Percentiles rank a stretch among this genome's conserved stretches.
Evolutionary conservation across 2,329 filamentous ascomycete species (phyloP).

Genomic region (Emericellopsis atlantica): DNA sequence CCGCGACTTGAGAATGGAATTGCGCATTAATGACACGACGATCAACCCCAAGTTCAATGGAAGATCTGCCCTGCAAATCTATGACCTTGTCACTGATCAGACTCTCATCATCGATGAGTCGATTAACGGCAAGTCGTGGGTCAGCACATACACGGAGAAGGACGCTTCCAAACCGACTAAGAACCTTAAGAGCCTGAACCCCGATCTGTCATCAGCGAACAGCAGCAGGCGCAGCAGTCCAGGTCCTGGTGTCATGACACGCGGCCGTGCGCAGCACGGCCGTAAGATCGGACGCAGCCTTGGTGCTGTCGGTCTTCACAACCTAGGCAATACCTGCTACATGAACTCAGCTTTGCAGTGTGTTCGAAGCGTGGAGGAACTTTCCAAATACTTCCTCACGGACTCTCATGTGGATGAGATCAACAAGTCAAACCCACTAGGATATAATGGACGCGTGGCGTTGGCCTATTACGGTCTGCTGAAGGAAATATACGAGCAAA

Average conservation of each 20-base stretch:
- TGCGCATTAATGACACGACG: constrained; percentile 47
- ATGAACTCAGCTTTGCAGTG: constrained; percentile 98
- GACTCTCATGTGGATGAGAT: constrained; percentile 67
- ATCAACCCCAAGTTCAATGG: constrained; percentile 69
- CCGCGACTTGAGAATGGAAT: constrained; percentile 10
- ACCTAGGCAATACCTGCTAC: constrained; percentile 95
- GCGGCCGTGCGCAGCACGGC: constrained; percentile 58
- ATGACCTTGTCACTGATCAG: constrained; percentile 59
- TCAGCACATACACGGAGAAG: constrained; percentile 34
- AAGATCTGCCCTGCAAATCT: constrained; percentile 47
- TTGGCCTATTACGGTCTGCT: constrained; percentile 68
- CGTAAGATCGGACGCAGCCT: constrained; percentile 51
- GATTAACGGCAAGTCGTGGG: constrained; percentile 42
- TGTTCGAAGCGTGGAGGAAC: constrained; percentile 81
- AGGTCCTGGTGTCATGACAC: constrained; percentile 48
- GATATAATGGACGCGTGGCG: constrained; percentile 79
- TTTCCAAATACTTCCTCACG: constrained; percentile 81
- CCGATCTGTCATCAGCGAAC: constrained; percentile 13
- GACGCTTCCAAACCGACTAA: constrained; percentile 1
- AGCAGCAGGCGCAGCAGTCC: constrained; percentile 58
- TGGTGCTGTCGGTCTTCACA: constrained; percentile 74
- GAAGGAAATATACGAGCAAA: constrained; percentile 63
- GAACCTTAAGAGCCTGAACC: constrained; percentile 11
- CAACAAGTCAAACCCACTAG: constrained; percentile 74
- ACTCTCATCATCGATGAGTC: constrained; percentile 77